phyloP scores from a whole-genome alignment of 2,329 filamentous ascomycete genomes.

The Myotisia sp. region DNA sequence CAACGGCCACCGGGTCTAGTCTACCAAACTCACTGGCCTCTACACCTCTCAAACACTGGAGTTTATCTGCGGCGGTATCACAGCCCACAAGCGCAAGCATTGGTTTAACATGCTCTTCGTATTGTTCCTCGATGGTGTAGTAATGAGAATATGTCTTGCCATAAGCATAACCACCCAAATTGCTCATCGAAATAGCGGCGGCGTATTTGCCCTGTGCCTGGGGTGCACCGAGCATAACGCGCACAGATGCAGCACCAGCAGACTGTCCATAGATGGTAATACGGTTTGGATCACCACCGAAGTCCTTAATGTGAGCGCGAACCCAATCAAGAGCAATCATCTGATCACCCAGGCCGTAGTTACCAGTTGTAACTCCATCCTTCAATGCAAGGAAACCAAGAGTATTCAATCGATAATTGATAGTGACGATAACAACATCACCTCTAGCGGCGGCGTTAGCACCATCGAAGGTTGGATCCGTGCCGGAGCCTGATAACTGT shows the following conservation, averaged over 20 bases:
- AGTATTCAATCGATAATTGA: conserved; percentile 36
- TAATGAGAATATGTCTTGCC: conserved; percentile 43
- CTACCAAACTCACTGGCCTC: no score
- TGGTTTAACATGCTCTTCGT: conserved; percentile 32
- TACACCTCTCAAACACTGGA: conserved; percentile 38
- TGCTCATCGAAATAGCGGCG: conserved; percentile 11
- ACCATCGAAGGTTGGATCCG: conserved; percentile 19
- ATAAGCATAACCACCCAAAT: conserved; percentile 24
- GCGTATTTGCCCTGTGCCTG: conserved; percentile 12
- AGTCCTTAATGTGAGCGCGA: conserved; percentile 26
- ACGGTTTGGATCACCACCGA: conserved; percentile 29
- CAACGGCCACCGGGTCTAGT: no score
- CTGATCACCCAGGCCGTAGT: conserved; percentile 35
- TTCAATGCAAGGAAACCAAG: conserved; percentile 27
- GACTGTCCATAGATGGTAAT: conserved; percentile 35
- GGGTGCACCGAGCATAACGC: conserved; percentile 12
- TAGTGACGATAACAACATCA: conserved; percentile 29
- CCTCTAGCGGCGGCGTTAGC: conserved; percentile 23
- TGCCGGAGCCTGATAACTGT: conserved; percentile 2
- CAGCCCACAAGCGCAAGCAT: conserved; percentile 40
- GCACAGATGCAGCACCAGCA: conserved; percentile 40
- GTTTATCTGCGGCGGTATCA: conserved; percentile 24
- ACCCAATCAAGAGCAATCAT: conserved; percentile 27
- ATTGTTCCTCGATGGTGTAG: conserved; percentile 39
- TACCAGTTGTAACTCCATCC: conserved; percentile 21